Evolutionary conservation across 2,329 filamentous ascomycete genomes (phyloP).

Genomic region (Cytospora piceae): DNA sequence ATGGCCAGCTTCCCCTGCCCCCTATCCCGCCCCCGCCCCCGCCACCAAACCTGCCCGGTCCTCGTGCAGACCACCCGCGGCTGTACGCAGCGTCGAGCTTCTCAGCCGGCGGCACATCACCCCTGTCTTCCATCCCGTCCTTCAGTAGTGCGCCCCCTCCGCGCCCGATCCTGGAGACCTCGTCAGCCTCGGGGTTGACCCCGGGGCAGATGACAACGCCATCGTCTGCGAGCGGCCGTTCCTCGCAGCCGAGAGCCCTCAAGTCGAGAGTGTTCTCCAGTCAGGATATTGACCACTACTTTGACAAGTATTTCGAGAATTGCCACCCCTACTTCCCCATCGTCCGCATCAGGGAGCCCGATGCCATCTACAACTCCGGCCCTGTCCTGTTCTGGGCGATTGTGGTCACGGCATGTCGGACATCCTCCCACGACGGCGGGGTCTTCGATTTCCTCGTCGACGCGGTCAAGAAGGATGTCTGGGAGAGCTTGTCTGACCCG

Average conservation of each 20-base stretch:
- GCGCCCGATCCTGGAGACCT: conserved; percentile 21
- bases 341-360: conserved; percentile 52
- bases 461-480: conserved; percentile 51
- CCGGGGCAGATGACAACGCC: conserved; percentile 38
- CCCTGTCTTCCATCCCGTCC: conserved; percentile 30
- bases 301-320: conserved; percentile 57
- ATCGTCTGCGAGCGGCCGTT: conserved; percentile 35
- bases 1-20: conserved; percentile 27
- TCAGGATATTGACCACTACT: conserved; percentile 60
- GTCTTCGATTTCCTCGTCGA: conserved; percentile 51
- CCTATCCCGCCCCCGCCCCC: conserved; percentile 33
- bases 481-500: conserved; percentile 46
- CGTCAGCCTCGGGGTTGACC: conserved; percentile 29
- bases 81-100: conserved; percentile 23
- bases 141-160: conserved; percentile 32
- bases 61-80: conserved; percentile 10
- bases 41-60: conserved; percentile 18
- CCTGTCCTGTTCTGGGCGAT: conserved; percentile 60
- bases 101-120: conserved; percentile 15
- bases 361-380: conserved; percentile 52
- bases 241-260: conserved; percentile 48
- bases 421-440: conserved; percentile 49
- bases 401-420: conserved; percentile 53
- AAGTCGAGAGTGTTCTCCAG: conserved; percentile 53
- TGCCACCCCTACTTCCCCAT: conserved; percentile 59